Percentiles rank a stretch among this genome's conserved stretches.
Evolutionary conservation across 805 yeast species (phyloP).

Genomic region (Candida koratica): DNA sequence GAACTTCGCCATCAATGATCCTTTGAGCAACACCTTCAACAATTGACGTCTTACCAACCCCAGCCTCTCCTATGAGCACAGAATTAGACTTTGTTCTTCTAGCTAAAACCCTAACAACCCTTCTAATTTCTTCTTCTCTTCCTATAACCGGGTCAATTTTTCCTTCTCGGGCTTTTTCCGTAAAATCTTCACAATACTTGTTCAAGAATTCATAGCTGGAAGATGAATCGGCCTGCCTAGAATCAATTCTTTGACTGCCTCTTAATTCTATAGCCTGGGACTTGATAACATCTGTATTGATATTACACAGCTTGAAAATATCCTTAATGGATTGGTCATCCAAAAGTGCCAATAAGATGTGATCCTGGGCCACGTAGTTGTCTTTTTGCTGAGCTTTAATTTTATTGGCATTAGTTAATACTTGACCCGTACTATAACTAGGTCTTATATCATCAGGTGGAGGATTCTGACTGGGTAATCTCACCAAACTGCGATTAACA

Average conservation of each 20-base stretch:
- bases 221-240: constrained; percentile 90
- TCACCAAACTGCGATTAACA: constrained; percentile 76
- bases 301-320: constrained; percentile 65
- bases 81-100: constrained; percentile 97
- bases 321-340: constrained; percentile 71
- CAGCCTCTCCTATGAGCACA: constrained; percentile 96
- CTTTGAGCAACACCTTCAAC: constrained; percentile 99
- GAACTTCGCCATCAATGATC: constrained; percentile 93
- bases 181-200: constrained; percentile 91
- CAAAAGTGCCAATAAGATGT: constrained; percentile 75
- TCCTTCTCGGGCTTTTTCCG: constrained; percentile 90
- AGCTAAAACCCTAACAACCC: constrained; percentile 92
- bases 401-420: constrained; percentile 70
- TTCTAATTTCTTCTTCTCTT: constrained; percentile 95
- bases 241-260: constrained; percentile 88
- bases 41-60: constrained; percentile 98
- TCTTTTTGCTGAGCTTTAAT: constrained; percentile 87
- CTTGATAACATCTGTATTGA: constrained; percentile 68
- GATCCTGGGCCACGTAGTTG: constrained; percentile 90
- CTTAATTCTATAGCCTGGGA: constrained; percentile 76
- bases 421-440: constrained; percentile 69
- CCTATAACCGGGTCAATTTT: constrained; percentile 98
- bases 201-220: constrained; percentile 75
- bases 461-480: constrained; percentile 84
- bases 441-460: constrained; percentile 81